These are phyloP conservation scores for Guyanaporus albipodus DNA, from an alignment of 768 basidiomycete genomes.

Conservation along the genomic window DNA sequence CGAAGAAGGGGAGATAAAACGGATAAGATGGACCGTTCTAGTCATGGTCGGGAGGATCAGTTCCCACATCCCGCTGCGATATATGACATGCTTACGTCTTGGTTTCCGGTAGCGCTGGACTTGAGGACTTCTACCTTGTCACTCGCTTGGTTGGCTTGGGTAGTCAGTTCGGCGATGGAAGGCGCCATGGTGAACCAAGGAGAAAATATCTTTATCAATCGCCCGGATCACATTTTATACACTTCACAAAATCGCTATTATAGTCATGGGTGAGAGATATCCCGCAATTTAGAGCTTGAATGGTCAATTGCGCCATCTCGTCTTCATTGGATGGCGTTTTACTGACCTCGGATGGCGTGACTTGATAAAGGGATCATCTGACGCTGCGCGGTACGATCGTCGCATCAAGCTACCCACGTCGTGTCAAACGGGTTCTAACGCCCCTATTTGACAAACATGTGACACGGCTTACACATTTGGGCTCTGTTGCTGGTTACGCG, in stretches of 20 bases:
- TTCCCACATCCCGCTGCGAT: neutral
- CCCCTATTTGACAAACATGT: too few relatives aligned
- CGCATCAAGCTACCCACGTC: too few relatives aligned
- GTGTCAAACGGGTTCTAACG: too few relatives aligned
- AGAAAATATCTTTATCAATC: too few relatives aligned
- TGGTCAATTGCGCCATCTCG: too few relatives aligned
- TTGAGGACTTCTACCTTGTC: too few relatives aligned
- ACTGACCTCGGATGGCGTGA: neutral
- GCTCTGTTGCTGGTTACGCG: neutral
- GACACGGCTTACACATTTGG: too few relatives aligned
- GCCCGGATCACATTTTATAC: neutral
- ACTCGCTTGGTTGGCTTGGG: slow-evolving; percentile 1
- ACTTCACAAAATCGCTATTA: neutral
- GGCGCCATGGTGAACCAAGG: slow-evolving; percentile 8
- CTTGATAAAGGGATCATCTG: neutral
- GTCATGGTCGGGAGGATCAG: neutral
- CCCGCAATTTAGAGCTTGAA: too few relatives aligned
- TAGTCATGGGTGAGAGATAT: neutral
- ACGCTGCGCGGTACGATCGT: too few relatives aligned
- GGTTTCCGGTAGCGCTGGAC: too few relatives aligned
- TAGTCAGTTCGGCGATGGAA: slow-evolving; percentile 7
- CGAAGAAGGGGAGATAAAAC: slow-evolving; percentile 46
- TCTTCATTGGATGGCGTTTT: neutral
- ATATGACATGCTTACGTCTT: slow-evolving; percentile 4
- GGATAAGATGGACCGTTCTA: slow-evolving; percentile 46